Evolutionary conservation across 73 alveolate genomes (phyloP).

Genomic region (Effrenium voratum): DNA sequence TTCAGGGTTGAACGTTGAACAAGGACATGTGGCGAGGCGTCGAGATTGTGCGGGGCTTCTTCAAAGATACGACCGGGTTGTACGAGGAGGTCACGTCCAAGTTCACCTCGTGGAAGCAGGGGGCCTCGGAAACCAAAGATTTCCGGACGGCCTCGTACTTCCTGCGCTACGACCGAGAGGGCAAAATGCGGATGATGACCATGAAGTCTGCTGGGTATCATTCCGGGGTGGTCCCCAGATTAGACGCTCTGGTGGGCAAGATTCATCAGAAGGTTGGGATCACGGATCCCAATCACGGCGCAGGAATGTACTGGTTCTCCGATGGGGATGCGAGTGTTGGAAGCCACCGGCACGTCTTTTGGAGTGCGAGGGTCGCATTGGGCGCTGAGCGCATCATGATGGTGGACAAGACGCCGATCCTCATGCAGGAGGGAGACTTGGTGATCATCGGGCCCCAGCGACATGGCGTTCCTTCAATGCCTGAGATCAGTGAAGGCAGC

Average conservation of each 20-base stretch:
- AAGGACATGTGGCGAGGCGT: constrained; percentile 94
- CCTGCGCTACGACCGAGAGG: constrained; percentile 90
- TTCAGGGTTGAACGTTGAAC: too few relatives aligned
- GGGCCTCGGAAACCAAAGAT: constrained; percentile 85
- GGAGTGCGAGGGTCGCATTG: constrained; percentile 87
- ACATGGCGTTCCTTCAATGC: constrained; percentile 91
- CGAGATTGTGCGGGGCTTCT: constrained; percentile 69
- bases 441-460: constrained; percentile 93
- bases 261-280: constrained; percentile 65
- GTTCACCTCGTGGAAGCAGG: constrained; percentile 69
- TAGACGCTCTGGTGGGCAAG: constrained; percentile 54
- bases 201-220: constrained; percentile 74
- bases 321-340: constrained; percentile 93
- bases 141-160: constrained; percentile 92
- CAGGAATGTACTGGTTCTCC: constrained; percentile 90
- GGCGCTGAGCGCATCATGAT: constrained; percentile 94
- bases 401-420: constrained; percentile 86
- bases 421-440: constrained; percentile 90
- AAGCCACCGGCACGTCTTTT: constrained; percentile 93
- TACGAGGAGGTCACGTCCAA: constrained; percentile 58
- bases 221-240: constrained; percentile 39
- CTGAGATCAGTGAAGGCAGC: constrained; percentile 76
- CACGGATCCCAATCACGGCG: constrained; percentile 85
- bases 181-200: constrained; percentile 91
- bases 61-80: constrained; percentile 53